Percentiles rank a stretch among this genome's conserved stretches.
These are phyloP conservation scores for Starmera pachycereana DNA, from an alignment of 805 yeast genomes.

Conservation along the genomic window DNA sequence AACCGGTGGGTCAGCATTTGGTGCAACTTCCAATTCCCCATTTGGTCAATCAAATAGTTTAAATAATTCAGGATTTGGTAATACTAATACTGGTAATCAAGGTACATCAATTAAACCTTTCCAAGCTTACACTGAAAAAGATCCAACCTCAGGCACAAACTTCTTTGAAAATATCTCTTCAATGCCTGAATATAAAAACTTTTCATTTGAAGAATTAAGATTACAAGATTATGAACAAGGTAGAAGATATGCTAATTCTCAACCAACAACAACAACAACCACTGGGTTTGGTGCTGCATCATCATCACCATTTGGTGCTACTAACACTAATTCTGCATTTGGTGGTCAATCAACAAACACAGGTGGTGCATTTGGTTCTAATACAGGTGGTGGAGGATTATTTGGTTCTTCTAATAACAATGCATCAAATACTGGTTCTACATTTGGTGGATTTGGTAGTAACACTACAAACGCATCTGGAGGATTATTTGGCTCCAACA, in stretches of 20 bases:
- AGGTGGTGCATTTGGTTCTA: slow-evolving; percentile 3
- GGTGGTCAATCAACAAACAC: slow-evolving; percentile 4
- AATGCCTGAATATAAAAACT: slow-evolving; percentile 85
- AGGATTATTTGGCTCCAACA: slow-evolving; percentile 16
- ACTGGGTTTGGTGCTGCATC: slow-evolving; percentile 24
- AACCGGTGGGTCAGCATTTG: slow-evolving; percentile 15
- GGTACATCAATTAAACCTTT: slow-evolving; percentile 73
- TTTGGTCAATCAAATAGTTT: slow-evolving; percentile 19
- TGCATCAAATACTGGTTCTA: slow-evolving; percentile 3
- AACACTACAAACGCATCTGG: slow-evolving; percentile 17
- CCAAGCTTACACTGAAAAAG: slow-evolving; percentile 63
- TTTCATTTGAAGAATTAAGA: slow-evolving; percentile 81
- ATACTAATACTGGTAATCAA: slow-evolving; percentile 28
- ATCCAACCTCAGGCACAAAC: slow-evolving; percentile 45
- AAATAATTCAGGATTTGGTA: slow-evolving; percentile 15
- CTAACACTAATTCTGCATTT: slow-evolving; percentile 10
- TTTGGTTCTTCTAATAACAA: slow-evolving; percentile 15
- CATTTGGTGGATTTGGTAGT: slow-evolving; percentile 11
- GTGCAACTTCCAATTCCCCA: slow-evolving; percentile 26
- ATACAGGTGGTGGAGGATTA: slow-evolving; percentile 11
- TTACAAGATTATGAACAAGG: slow-evolving; percentile 76
- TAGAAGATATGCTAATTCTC: slow-evolving; percentile 46
- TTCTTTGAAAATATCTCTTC: slow-evolving; percentile 65
- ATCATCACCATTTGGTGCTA: slow-evolving; percentile 22
- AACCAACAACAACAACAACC: slow-evolving; percentile 19